Evolutionary conservation across 306 rosid genomes (phyloP), one percentile per base, ranked within the genome.

Genomic region (Begonia loranthoides): DNA sequence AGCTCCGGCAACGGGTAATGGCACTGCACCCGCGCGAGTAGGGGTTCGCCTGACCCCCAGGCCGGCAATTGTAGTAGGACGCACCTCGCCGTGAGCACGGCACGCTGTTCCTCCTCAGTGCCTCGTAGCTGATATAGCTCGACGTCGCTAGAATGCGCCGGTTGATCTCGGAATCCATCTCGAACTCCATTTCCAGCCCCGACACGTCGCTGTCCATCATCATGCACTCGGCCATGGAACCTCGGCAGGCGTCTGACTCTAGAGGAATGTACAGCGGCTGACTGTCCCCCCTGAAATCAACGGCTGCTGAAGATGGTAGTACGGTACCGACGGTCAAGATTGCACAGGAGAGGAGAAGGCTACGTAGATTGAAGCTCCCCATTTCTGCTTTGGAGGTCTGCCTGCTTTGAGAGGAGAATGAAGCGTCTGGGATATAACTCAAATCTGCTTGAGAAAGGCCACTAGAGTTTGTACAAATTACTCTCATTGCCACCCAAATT

Each of bases 11-110:
- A 55, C 95, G 81, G 60, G 97, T 70, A 65, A 89, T 84, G 22
- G 73, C 64, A 39, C 76, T 77, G 71, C 97, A 89, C 21, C 97
- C 95, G 17, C 95, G 97, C 1, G 49, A 21, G 75, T 89, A 89
- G 15, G 97, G 97, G 48, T 89, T 89, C 5, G 97, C 95, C 83
- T 70, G 94, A 60, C 81, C 95, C 2, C 97, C 97, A 4, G 78
- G 70, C 19, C 84, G 76, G 79, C 97, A 89, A 60, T 89, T 89
- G 76, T 84, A 89, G 63, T 89, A 89, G 15, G 97, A 89, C 62
- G 95, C 95, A 60, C 97, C 97, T 9, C 95, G 95, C 11, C 87
- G 58, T 0, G 95, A 88, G 71, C 95, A 88, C 12, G 97, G 97
- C 3, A 88, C 89, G 48, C 70, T 73, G 89, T 84, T 88, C 79